Evolutionary conservation across 2,329 filamentous ascomycete species (phyloP).

Genomic region (Pseudogymnoascus sp.): DNA sequence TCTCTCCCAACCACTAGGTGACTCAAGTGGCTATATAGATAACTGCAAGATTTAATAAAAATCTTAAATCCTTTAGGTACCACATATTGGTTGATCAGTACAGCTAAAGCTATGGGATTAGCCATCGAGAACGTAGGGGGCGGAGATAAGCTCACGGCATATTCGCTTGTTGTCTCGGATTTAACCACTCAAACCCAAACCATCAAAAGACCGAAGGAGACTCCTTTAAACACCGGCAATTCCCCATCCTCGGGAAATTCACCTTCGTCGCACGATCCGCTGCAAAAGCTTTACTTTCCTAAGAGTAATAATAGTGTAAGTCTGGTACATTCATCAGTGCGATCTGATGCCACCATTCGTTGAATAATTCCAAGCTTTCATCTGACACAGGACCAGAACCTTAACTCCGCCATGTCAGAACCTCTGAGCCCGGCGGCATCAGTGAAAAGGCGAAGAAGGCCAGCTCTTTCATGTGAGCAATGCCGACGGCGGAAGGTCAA

Average conservation of each 20-base stretch:
- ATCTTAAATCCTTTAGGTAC: not conserved
- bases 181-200: not conserved
- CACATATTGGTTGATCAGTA: not conserved
- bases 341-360: not conserved
- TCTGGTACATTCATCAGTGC: not conserved
- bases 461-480: constrained; percentile 34
- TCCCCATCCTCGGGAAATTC: not conserved
- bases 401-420: constrained; percentile 1
- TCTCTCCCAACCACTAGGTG: not conserved
- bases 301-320: not conserved
- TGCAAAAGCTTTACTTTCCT: not conserved
- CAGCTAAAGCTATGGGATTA: not conserved
- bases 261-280: not conserved
- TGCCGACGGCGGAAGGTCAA: constrained; percentile 41
- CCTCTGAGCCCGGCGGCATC: not conserved
- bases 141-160: not conserved
- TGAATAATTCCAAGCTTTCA: not conserved
- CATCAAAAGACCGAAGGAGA: not conserved
- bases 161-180: not conserved
- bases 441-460: constrained; percentile 21
- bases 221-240: not conserved
- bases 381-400: not conserved
- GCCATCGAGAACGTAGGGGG: not conserved
- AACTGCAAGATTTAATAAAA: not conserved
- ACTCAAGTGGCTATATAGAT: not conserved